Conservation (phyloP, 768 basidiomycete genomes). For the Neoboletus magnificus region DNA sequence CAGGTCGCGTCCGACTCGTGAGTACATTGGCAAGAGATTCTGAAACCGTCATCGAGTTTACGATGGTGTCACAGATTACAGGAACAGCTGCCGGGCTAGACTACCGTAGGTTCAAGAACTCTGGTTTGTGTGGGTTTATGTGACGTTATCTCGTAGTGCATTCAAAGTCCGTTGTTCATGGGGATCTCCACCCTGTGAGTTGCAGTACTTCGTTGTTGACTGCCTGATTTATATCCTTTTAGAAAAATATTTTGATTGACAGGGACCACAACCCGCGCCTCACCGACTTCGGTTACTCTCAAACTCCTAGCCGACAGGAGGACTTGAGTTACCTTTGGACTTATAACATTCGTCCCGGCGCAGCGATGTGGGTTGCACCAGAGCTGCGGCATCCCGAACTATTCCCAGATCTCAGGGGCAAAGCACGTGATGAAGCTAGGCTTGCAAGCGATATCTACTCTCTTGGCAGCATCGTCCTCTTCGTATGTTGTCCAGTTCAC, state of each 20-base stretch:
- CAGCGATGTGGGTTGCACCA: neutral
- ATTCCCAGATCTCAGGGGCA: neutral
- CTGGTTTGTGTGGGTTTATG: neutral
- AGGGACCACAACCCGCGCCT: neutral
- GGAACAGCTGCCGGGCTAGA: neutral
- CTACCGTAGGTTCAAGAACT: neutral
- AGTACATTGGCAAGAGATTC: neutral
- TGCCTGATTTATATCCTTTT: neutral
- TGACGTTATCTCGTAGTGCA: neutral
- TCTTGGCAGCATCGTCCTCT: no score
- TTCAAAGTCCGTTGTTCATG: neutral
- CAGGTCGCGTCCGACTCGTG: neutral
- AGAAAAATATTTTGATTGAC: constrained; percentile 6
- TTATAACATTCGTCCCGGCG: neutral
- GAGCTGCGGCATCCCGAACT: neutral
- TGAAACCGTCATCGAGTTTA: no score
- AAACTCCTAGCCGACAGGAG: neutral
- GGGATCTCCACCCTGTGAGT: neutral
- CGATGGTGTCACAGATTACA: no score
- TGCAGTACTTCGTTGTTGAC: neutral
- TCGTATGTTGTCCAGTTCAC: no score
- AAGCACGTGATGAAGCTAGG: no score
- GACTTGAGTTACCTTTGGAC: neutral
- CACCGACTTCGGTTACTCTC: neutral
- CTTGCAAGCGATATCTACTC: no score